Conservation (phyloP, 2,329 filamentous ascomycete species). For the Botrytis squamosa region DNA sequence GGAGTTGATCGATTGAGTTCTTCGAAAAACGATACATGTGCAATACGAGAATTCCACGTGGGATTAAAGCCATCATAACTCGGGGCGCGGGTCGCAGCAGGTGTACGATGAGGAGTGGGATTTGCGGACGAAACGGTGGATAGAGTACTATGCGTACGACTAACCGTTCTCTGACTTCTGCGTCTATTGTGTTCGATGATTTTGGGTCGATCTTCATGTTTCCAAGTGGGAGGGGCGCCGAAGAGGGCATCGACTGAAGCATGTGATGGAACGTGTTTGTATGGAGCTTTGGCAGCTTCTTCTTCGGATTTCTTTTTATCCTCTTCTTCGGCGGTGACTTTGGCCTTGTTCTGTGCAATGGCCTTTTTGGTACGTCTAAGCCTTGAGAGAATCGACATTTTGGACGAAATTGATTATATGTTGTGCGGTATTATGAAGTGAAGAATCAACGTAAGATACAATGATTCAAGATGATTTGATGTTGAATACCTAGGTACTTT, state of each 20-base stretch:
- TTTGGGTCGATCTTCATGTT: constrained; percentile 40
- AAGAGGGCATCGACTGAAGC: constrained; percentile 58
- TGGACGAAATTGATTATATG: neutral
- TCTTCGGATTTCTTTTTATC: constrained; percentile 39
- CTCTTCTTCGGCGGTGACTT: constrained; percentile 47
- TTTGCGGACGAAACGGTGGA: constrained; percentile 30
- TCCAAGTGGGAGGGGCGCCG: constrained; percentile 53
- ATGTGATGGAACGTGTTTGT: constrained; percentile 61
- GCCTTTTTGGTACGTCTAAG: constrained; percentile 54
- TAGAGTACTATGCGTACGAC: constrained; percentile 31
- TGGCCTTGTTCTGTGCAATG: constrained; percentile 54
- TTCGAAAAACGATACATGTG: constrained; percentile 26
- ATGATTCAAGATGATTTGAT: neutral
- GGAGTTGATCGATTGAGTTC: constrained; percentile 2
- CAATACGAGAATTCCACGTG: constrained; percentile 34
- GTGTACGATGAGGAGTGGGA: constrained; percentile 20
- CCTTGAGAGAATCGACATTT: constrained; percentile 58
- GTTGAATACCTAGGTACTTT: neutral
- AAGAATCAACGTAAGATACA: neutral
- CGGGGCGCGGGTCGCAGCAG: constrained; percentile 29
- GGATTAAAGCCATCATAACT: constrained; percentile 36
- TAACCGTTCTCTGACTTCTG: constrained; percentile 35
- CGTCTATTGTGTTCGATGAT: constrained; percentile 38
- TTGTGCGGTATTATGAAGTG: no score
- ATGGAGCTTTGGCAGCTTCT: constrained; percentile 43